These are phyloP conservation scores for Polychytrium aggregatum DNA, from an alignment of 192 early-diverging fungal species.

Conservation along the genomic window DNA sequence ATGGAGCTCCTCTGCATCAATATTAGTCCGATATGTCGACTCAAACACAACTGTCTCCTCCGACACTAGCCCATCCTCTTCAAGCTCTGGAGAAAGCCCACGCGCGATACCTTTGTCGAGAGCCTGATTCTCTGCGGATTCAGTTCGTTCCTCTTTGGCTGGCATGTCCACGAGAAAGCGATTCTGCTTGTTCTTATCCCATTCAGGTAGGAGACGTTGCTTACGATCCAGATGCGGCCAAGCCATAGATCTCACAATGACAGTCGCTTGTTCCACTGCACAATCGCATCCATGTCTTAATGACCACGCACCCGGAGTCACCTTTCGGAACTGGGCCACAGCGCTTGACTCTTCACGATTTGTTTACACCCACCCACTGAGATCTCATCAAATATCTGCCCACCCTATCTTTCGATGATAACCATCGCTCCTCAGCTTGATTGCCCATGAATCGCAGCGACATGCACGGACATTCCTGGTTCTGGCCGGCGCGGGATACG, in stretches of 20 bases:
- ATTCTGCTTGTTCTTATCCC: constrained; percentile 68
- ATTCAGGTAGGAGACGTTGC: constrained; percentile 47
- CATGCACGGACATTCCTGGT: constrained; percentile 51
- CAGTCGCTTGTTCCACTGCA: neutral
- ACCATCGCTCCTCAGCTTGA: constrained; percentile 28
- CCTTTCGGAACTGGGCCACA: too few species aligned
- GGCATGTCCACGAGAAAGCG: constrained; percentile 99
- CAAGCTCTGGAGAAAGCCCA: constrained; percentile 43
- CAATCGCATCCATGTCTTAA: too few species aligned
- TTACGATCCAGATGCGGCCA: neutral
- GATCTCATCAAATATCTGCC: too few species aligned
- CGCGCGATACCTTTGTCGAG: constrained; percentile 51
- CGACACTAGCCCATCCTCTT: constrained; percentile 36
- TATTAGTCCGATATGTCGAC: neutral
- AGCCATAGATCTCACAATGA: neutral
- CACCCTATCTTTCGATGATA: too few species aligned
- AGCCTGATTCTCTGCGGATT: constrained; percentile 70
- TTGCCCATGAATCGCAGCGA: constrained; percentile 25
- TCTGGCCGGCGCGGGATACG: constrained; percentile 45
- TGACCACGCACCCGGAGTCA: too few species aligned
- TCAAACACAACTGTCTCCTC: constrained; percentile 8
- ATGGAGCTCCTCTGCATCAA: neutral
- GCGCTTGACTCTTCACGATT: too few species aligned
- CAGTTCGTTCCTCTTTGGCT: constrained; percentile 86
- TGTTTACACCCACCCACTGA: too few species aligned